Evolutionary conservation across 2,329 filamentous ascomycete genomes (phyloP).

Genomic region (Ophiostoma sp.): DNA sequence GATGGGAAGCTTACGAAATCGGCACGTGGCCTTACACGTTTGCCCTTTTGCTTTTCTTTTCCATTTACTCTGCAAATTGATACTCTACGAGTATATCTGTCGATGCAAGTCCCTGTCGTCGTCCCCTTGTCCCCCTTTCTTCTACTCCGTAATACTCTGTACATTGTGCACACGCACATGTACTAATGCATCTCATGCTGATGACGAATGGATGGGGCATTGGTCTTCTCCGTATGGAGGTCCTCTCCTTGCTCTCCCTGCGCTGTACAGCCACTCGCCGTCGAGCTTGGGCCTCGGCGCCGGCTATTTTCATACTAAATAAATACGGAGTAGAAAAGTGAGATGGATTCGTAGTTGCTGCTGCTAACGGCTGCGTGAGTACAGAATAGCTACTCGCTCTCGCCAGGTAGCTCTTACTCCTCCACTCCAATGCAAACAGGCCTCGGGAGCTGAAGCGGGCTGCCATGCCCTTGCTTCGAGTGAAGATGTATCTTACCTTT

Average conservation of each 20-base stretch:
- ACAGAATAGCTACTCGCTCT: background rate
- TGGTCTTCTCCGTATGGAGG: background rate
- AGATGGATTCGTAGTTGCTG: too few species aligned
- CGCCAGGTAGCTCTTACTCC: background rate
- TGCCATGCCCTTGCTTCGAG: constrained; percentile 5
- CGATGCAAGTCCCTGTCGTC: background rate
- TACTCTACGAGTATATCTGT: background rate
- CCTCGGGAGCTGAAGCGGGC: background rate
- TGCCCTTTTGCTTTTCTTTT: background rate
- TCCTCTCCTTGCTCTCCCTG: background rate
- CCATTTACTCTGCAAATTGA: background rate
- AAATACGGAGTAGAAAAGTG: too few species aligned
- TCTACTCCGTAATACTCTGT: background rate
- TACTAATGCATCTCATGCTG: constrained; percentile 10
- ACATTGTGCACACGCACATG: background rate
- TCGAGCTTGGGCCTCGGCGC: background rate
- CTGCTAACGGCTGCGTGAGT: background rate
- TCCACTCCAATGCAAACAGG: background rate
- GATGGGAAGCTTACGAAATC: constrained; percentile 1
- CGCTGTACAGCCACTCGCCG: constrained; percentile 4
- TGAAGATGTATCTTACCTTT: background rate
- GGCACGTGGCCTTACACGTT: background rate
- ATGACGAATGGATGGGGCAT: constrained; percentile 12
- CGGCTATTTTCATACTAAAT: background rate
- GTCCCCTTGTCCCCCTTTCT: constrained; percentile 1